phyloP scores from a whole-genome alignment of 257 asterid species.

The Agastache rugosa region DNA sequence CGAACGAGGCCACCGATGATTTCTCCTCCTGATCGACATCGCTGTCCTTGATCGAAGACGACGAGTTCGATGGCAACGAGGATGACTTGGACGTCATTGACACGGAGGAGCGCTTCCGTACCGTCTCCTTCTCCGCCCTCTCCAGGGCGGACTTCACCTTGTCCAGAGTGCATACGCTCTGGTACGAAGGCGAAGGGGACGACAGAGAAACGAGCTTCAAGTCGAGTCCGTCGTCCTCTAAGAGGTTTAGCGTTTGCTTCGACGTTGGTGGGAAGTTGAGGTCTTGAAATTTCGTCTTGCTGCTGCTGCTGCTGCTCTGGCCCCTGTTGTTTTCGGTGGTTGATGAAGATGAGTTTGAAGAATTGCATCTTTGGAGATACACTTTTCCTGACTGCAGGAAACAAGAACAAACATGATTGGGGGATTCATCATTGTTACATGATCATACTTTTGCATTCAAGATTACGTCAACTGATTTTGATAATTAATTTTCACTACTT shows the following conservation, averaged over 20 bases:
- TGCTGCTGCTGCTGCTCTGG: constrained; percentile 12
- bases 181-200: constrained; percentile 47
- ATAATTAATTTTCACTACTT: too few species aligned
- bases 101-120: constrained; percentile 57
- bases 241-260: constrained; percentile 49
- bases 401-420: not conserved
- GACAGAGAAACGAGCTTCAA: constrained; percentile 59
- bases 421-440: too few species aligned
- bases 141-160: constrained; percentile 84
- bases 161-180: constrained; percentile 88
- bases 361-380: constrained; percentile 68
- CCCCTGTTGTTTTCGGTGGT: constrained; percentile 46
- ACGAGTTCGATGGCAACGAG: constrained; percentile 61
- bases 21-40: constrained; percentile 59
- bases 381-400: constrained; percentile 90
- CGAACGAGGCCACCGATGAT: constrained; percentile 50
- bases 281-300: constrained; percentile 58
- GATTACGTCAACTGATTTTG: too few species aligned
- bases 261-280: constrained; percentile 75
- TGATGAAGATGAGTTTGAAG: constrained; percentile 55
- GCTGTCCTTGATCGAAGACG: constrained; percentile 60
- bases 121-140: constrained; percentile 70
- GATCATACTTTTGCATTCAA: not conserved
- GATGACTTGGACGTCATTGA: constrained; percentile 62
- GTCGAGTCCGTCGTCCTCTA: constrained; percentile 58